Evolutionary conservation across 2,329 filamentous ascomycete genomes (phyloP), one percentile per base, ranked within the genome.

Genomic region (Talaromyces sp.): DNA sequence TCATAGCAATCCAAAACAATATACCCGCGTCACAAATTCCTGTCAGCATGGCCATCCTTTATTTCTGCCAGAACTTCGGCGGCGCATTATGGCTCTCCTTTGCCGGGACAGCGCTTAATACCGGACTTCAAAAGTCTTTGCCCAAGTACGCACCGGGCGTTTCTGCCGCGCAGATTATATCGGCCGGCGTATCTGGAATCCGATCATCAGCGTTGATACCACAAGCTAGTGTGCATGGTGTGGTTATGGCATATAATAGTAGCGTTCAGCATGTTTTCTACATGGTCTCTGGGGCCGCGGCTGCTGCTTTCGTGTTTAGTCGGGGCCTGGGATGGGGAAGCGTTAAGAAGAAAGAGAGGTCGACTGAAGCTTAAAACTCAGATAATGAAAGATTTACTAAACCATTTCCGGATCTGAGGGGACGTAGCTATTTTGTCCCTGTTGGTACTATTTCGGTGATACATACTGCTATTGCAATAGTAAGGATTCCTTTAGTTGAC

Each of bases 1-100:
- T 53, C 15, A 28, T 53, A 53, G 50, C 50, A 25, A 35, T 53
- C 50, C 50, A 53, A 53, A 53, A 53, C 17, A 53, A 40, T 25
- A 33, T 40, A 40, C 50, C 35, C 37, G 50, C 50, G 31, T 40
- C 50, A 25, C 33, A 53, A 15, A 53, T 53, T 53, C 35, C 50
- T 28, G 50, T 53, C 19, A 53, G 50, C 21, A 53, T 53, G 50
- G 50, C 50, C 35, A 22, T 53, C 22, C 19, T 39, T 22, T 25
- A 28, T 17, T 40, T 53, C 50, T 39, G 19, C n/a, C 50, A 53
- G 37, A 53, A 53, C 17, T 53, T 53, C 15, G 50, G 50, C 17
- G 50, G 50, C 35, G 22, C 50, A 11, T 35, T 53, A 19, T 53
- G 35, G 35, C 6, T 53, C 2, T 53, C 50, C 11, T 53, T 53